Evolutionary conservation across 2,329 filamentous ascomycete species (phyloP).

Genomic region (Penicillium sp.): DNA sequence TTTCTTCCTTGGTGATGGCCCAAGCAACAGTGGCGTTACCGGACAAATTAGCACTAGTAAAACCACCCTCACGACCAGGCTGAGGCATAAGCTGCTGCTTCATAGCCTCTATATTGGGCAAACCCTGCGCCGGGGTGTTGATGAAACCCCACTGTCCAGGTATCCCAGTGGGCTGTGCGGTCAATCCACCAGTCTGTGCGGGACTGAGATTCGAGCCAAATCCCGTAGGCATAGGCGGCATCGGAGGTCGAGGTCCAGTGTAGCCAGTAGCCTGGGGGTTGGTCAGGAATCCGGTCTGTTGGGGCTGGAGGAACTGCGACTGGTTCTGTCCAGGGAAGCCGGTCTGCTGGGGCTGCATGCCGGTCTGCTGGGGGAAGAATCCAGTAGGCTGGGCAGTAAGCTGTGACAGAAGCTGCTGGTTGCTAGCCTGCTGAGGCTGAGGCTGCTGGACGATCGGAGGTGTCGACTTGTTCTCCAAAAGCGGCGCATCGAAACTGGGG

Average conservation of each 20-base stretch:
- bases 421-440: conserved; percentile 72
- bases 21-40: conserved; percentile 96
- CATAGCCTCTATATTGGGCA: conserved; percentile 91
- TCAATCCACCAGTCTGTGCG: conserved; percentile 71
- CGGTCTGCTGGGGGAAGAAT: conserved; percentile 66
- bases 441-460: conserved; percentile 65
- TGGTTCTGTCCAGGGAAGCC: conserved; percentile 53
- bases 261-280: conserved; percentile 80
- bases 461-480: conserved; percentile 53
- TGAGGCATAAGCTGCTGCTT: conserved; percentile 98
- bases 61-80: conserved; percentile 82
- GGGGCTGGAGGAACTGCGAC: conserved; percentile 62
- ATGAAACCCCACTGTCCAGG: conserved; percentile 99
- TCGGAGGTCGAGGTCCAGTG: conserved; percentile 75
- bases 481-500: conserved; percentile 68
- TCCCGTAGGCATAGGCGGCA: conserved; percentile 78
- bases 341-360: conserved; percentile 62
- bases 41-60: conserved; percentile 81
- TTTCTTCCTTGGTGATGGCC: conserved; percentile 98
- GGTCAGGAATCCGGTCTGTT: conserved; percentile 71
- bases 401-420: conserved; percentile 61
- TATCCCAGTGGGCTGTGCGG: conserved; percentile 86
- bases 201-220: conserved; percentile 66
- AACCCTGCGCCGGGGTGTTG: conserved; percentile 83
- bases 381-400: conserved; percentile 59